A percentile compares a stretch with the other conserved stretches of the same genome.
Conservation (phyloP, 2,329 filamentous ascomycete genomes). For the Cladosporium sphaerospermum region DNA sequence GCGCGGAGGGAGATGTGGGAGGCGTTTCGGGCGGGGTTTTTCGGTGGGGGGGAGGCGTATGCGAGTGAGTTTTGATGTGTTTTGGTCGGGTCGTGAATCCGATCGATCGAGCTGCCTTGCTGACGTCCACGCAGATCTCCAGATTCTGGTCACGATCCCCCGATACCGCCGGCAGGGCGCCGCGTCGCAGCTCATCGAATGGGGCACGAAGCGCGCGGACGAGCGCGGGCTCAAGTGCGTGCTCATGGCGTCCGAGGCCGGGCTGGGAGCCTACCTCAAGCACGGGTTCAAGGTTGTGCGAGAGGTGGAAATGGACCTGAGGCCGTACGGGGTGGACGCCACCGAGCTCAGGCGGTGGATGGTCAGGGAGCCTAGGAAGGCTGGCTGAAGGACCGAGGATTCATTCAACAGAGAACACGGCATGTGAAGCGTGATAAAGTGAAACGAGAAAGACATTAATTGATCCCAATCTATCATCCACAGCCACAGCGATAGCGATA, state of each 20-base stretch:
- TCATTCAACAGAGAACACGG: too few species aligned
- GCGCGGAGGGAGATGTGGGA: constrained; percentile 12
- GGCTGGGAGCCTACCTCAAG: constrained; percentile 31
- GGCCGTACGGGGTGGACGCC: constrained; percentile 20
- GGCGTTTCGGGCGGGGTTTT: constrained; percentile 14
- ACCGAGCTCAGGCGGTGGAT: constrained; percentile 15
- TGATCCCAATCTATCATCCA: too few species aligned
- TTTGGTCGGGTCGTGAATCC: not conserved
- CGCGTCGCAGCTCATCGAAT: constrained; percentile 32
- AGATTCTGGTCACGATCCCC: constrained; percentile 31
- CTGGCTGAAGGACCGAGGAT: not conserved
- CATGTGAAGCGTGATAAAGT: too few species aligned
- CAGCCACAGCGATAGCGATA: too few species aligned
- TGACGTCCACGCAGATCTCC: constrained; percentile 16
- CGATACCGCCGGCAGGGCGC: constrained; percentile 36
- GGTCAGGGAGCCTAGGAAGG: constrained; percentile 4
- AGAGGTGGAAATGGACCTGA: constrained; percentile 17
- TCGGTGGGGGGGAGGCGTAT: constrained; percentile 12
- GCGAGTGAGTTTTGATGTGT: constrained; percentile 15
- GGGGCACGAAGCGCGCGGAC: constrained; percentile 35
- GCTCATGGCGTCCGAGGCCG: constrained; percentile 30
- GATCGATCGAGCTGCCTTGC: not conserved
- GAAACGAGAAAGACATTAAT: too few species aligned
- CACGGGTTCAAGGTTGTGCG: constrained; percentile 27
- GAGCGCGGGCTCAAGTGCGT: constrained; percentile 28